Evolutionary conservation across 116 monocot species (phyloP), one percentile per base, ranked within the genome.

Genomic region (Trichopus zeylanicus): DNA sequence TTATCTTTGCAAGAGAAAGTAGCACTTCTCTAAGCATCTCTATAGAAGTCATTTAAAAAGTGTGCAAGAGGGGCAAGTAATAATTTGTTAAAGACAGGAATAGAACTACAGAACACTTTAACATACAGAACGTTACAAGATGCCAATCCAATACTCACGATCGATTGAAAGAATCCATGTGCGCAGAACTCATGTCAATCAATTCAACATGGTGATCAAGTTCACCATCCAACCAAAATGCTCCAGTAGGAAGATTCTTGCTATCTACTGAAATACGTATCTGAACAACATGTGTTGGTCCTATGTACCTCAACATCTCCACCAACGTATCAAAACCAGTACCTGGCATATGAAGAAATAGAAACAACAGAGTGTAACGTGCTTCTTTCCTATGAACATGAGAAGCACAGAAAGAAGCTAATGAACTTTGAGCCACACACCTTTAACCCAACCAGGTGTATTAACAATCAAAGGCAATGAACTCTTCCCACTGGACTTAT

Each of bases 401-500:
- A 13, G n/a, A 42, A 13, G n/a, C 12, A 42, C 3, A 42, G 12
- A 15, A 16, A 42, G n/a, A 20, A 62, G 46, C 8, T 22, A 46
- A 16, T 42, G 51, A 48, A 62, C 27, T 30, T 54, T 8, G 21
- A 49, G 19, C 9, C 37, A 49, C 16, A 25, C 67, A 94, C 94
- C 94, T 86, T 90, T 95, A 32, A 95, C 81, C 95, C 95, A 95
- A 29, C 95, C 95, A 70, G 95, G 80, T 56, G 95, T 95, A 48
- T 95, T 95, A 52, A 95, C 71, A 70, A 95, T 84, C 67, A 95
- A 70, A 67, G 90, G 90, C 26, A 78, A 25, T 53, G 52, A 32
- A 30, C 54, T 18, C 24, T 67, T 70, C 49, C 13, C 56, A 63
- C 30, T 60, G 39, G 24, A 19, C 20, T 48, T 66, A 70, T 80